Conservation (phyloP, 805 yeast genomes). For the Komagataella pastoris region DNA sequence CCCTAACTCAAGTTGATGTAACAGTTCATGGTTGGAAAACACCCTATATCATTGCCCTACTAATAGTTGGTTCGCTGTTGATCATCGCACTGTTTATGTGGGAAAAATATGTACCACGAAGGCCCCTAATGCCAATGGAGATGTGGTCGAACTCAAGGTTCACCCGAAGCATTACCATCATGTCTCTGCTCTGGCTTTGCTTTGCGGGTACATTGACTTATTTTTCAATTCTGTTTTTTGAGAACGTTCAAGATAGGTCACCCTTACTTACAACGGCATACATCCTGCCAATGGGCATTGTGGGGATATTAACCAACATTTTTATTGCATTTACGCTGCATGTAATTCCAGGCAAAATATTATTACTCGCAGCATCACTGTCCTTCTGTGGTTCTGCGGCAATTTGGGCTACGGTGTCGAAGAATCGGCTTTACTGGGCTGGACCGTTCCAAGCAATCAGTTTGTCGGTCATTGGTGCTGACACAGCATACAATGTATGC, state of each 20-base stretch:
- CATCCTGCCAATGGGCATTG: conserved; percentile 27
- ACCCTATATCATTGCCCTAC: conserved; percentile 28
- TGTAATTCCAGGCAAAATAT: conserved; percentile 23
- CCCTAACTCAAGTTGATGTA: conserved; percentile 28
- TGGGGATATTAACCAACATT: conserved; percentile 27
- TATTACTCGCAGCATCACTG: conserved; percentile 20
- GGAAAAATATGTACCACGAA: conserved; percentile 22
- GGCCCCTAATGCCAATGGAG: conserved; percentile 35
- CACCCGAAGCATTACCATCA: conserved; percentile 22
- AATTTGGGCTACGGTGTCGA: conserved; percentile 27
- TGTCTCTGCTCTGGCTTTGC: conserved; percentile 25
- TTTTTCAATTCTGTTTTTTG: conserved; percentile 29
- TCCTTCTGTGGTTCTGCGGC: conserved; percentile 23
- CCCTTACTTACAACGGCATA: conserved; percentile 30
- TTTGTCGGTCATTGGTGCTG: conserved; percentile 31
- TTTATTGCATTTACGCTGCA: conserved; percentile 34
- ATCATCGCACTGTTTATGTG: conserved; percentile 20
- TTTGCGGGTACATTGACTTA: conserved; percentile 26
- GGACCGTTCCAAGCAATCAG: conserved; percentile 31
- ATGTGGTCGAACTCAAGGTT: conserved; percentile 27
- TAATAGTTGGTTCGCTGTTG: conserved; percentile 24
- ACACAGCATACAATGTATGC: conserved; percentile 29
- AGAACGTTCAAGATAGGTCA: conserved; percentile 21
- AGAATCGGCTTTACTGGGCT: conserved; percentile 23
- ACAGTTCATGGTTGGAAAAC: conserved; percentile 30